Evolutionary conservation across 768 basidiomycete species (phyloP), one percentile per base, ranked within the genome.

Genomic region (Mycena epipterygia): DNA sequence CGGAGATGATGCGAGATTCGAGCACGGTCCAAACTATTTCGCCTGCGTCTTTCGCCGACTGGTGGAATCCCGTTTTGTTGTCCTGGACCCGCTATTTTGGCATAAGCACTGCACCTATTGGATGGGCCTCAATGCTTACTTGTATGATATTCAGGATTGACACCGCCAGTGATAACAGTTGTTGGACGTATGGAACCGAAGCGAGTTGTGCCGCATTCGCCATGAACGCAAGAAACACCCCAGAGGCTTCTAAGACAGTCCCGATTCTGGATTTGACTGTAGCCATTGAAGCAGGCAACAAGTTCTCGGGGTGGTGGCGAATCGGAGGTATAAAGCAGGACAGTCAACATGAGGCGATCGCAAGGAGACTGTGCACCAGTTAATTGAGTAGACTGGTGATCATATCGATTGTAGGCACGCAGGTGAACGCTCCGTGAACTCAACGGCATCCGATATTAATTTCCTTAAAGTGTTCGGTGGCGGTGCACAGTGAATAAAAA

Each of bases 1-100:
- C 4, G 4, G 64, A 49, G 14, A 37, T 30, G 14, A 30, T 29
- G 5, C 35, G 55, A n/a, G 42, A 55, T 5, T 41, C 46, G 2
- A 29, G 5, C 5, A 30, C 44, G 7, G 37, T 52, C 21, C n/a
- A 16, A 46, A 58, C 35, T 4, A 66, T 42, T 14, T 48, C 55
- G 13, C 46, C 44, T 9, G 48, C 37, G 32, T 66, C 56, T 25
- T 29, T 37, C 21, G 46, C 64, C 12, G 58, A 56, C 46, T 49
- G 64, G 14, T 32, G 23, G 48, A 58, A 66, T 4, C 25, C 56
- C n/a, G 33, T 46, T 51, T 66, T 66, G 37, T 66, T 66, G 46
- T 33, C 46, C 16, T 48, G 33, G 19, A 51, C 46, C n/a, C 35
- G 44, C 64, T 66, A 30, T 13, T 9, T 30, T 17, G 30, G 23